Evolutionary conservation across 23 red algal species (phyloP), one percentile per base, ranked within the genome.

Genomic region (Gracilaria gracilis): DNA sequence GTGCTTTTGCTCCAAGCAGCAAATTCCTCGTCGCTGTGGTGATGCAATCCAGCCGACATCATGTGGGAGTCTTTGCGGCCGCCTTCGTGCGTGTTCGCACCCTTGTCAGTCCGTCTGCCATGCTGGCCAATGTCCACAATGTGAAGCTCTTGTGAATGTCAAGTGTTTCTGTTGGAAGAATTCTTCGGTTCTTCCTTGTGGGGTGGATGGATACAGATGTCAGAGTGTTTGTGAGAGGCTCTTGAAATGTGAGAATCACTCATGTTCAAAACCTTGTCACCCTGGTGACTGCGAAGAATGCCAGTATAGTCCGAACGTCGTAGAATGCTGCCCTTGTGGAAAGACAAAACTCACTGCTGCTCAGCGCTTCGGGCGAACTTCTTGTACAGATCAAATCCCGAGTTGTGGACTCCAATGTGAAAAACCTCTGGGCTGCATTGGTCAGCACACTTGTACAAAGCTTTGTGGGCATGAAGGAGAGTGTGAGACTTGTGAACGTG

Each of bases 311-410:
- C 69, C 88, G 25, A 42, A 32, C 4, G 38, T 61, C 9, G 76
- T 73, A 49, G 86, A 57, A 4, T 65, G 20, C n/a, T 96, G 94
- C 53, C 74, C 94, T 36, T 96, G 94, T 57, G 94, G 94, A 36
- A 83, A 90, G 85, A 61, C 42, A 11, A 39, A 40, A 24, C 75
- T 96, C 42, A 73, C 82, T 13, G 57, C 31, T 16, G 83, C 59
- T 17, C 57, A 79, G 55, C 57, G 31, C 3, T 72, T 65, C 17
- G 67, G 35, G n/a, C 28, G 87, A 76, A 83, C 20, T 5, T 83
- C 82, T 64, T 96, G 94, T 38, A 51, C 73, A n/a, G 87, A 89
- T 67, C 73, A 33, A 39, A 40, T 90, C 24, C 85, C 86, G 32
- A 92, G 80, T 61, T 96, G 94, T 49, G 94, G 94, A 27, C 27